Percentiles rank a stretch among this genome's conserved stretches.
Evolutionary conservation across 1,284 basidiomycete species (phyloP).

Genomic region (Malassezia pachydermatis): DNA sequence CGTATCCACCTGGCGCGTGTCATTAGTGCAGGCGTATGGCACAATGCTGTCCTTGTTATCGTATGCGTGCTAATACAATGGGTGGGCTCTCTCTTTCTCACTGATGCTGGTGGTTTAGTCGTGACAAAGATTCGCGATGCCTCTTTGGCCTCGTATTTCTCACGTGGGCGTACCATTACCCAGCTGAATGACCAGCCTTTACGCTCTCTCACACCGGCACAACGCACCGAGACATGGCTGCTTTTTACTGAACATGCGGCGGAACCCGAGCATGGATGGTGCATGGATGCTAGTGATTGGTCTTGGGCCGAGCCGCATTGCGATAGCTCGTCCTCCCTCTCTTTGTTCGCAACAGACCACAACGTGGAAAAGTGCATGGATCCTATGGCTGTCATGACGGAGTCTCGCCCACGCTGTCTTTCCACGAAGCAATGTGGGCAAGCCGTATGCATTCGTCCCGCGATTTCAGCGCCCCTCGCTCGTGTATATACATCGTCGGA

Average conservation of each 20-base stretch:
- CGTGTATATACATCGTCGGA: background rate
- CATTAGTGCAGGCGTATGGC: slow-evolving; percentile 19
- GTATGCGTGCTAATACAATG: background rate
- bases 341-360: too few relatives aligned
- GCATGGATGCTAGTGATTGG: slow-evolving; percentile 10
- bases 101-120: slow-evolving; percentile 5
- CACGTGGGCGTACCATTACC: background rate
- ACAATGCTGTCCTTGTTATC: slow-evolving; percentile 13
- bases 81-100: slow-evolving; percentile 2
- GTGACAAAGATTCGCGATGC: background rate
- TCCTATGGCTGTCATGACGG: slow-evolving; percentile 1
- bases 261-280: slow-evolving; percentile 9
- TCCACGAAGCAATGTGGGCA: too few relatives aligned
- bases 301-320: background rate
- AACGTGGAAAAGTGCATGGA: slow-evolving; percentile 4
- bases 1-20: slow-evolving; percentile 4
- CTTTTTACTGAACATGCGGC: background rate
- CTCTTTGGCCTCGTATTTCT: slow-evolving; percentile 1
- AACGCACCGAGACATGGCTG: slow-evolving; percentile 6
- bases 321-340: background rate
- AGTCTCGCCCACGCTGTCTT: too few relatives aligned
- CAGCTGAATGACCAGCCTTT: slow-evolving; percentile 10
- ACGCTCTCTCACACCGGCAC: background rate
- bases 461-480: slow-evolving; percentile 1
- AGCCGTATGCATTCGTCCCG: slow-evolving; percentile 8